phyloP scores from a whole-genome alignment of 2,329 filamentous ascomycete genomes.

The Venturia asperata region DNA sequence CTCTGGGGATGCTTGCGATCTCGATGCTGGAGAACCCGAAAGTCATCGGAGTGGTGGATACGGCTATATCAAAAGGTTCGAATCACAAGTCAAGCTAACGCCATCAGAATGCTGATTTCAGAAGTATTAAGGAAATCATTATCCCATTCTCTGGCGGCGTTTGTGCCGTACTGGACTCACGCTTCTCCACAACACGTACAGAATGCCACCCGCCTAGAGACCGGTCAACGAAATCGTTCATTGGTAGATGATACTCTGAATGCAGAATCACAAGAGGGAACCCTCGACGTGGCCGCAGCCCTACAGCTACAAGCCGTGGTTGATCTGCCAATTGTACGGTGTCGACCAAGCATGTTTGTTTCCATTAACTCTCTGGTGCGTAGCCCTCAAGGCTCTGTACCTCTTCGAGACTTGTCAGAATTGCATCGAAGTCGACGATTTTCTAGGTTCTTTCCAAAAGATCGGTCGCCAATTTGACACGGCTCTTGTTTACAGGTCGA shows the following conservation, averaged over 20 bases:
- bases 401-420: no score
- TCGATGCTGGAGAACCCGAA: slow-evolving; percentile 54
- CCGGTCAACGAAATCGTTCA: slow-evolving; percentile 36
- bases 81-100: not conserved
- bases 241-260: slow-evolving; percentile 38
- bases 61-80: slow-evolving; percentile 48
- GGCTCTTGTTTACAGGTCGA: not conserved
- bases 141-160: slow-evolving; percentile 45
- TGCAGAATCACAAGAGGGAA: slow-evolving; percentile 35
- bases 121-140: slow-evolving; percentile 45
- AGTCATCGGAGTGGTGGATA: slow-evolving; percentile 49
- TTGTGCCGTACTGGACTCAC: slow-evolving; percentile 41
- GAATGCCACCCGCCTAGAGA: slow-evolving; percentile 34
- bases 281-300: slow-evolving; percentile 28
- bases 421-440: no score
- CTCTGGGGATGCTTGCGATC: slow-evolving; percentile 57
- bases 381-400: not conserved
- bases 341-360: slow-evolving; percentile 75
- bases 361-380: slow-evolving; percentile 75
- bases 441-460: no score
- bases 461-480: no score
- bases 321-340: slow-evolving; percentile 65
- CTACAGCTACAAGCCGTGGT: slow-evolving; percentile 48
- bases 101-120: not conserved
- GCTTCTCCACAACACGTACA: slow-evolving; percentile 25